These are phyloP conservation scores for Penicillium verhagenii DNA, from an alignment of 495 filamentous ascomycete species.

Conservation along the genomic window DNA sequence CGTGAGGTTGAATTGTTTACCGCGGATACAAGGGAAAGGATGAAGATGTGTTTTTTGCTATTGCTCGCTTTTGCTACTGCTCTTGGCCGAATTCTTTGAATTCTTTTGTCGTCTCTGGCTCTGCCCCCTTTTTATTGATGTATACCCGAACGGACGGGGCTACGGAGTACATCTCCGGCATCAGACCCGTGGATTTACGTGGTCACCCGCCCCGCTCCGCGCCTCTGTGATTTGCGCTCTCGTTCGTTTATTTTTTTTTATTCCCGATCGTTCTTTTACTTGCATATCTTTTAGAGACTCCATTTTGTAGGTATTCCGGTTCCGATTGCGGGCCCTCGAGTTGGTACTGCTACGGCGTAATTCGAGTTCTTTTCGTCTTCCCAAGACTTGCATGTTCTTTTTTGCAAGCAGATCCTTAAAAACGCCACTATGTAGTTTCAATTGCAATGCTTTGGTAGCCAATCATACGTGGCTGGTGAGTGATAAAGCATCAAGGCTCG, in stretches of 20 bases:
- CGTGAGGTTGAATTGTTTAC: neutral
- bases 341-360: slow-evolving; percentile 20
- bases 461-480: neutral
- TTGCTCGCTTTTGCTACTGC: neutral
- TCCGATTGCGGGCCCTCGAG: too few relatives aligned
- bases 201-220: neutral
- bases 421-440: neutral
- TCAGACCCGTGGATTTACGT: neutral
- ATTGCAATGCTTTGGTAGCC: neutral
- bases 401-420: neutral
- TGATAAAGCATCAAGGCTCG: neutral
- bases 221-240: neutral
- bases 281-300: slow-evolving; percentile 7
- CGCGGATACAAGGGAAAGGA: neutral
- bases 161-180: neutral
- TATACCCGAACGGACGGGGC: slow-evolving; percentile 1
- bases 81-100: neutral
- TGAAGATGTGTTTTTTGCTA: neutral
- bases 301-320: slow-evolving; percentile 15
- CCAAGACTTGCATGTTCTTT: neutral
- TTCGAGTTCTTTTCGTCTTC: slow-evolving; percentile 9
- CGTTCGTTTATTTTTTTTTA: neutral
- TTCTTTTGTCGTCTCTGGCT: neutral
- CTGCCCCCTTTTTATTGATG: neutral
- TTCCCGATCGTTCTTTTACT: neutral